Percentiles rank a stretch among this genome's conserved stretches.
phyloP scores from a whole-genome alignment of 805 yeast genomes.

The Candida boidinii region DNA sequence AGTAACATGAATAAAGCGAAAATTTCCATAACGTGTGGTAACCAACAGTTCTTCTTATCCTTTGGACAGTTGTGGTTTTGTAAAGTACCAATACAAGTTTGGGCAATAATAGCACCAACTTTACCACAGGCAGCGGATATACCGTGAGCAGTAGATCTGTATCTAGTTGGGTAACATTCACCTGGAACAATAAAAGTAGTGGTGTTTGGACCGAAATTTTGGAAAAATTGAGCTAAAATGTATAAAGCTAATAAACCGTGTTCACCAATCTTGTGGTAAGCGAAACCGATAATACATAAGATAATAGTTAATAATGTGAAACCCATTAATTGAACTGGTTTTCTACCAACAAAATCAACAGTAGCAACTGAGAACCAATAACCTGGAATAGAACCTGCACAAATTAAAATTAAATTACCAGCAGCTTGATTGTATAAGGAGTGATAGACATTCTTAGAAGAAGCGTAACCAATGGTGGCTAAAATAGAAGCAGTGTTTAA shows the following conservation, averaged over 20 bases:
- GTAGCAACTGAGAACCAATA: conserved; percentile 83
- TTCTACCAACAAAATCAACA: conserved; percentile 76
- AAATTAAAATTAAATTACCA: conserved; percentile 85
- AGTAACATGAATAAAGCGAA: conserved; percentile 86
- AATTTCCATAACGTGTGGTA: conserved; percentile 90
- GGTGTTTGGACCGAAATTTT: conserved; percentile 89
- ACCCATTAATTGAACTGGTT: conserved; percentile 71
- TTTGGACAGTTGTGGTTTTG: conserved; percentile 69
- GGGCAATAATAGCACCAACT: conserved; percentile 89
- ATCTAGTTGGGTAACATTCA: conserved; percentile 89
- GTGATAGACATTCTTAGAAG: conserved; percentile 58
- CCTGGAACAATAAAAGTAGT: conserved; percentile 90
- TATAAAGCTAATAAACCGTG: conserved; percentile 69
- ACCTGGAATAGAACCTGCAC: conserved; percentile 95
- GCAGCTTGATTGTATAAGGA: conserved; percentile 72
- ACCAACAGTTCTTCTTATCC: conserved; percentile 59
- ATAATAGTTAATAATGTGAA: conserved; percentile 62
- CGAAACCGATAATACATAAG: conserved; percentile 79
- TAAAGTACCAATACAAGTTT: conserved; percentile 78
- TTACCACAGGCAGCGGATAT: conserved; percentile 89
- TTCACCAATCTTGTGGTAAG: conserved; percentile 59
- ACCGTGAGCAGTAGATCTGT: conserved; percentile 94
- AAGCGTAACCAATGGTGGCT: conserved; percentile 78
- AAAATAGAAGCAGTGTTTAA: conserved; percentile 75
- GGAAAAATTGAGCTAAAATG: conserved; percentile 78